Evolutionary conservation across 2,329 filamentous ascomycete species (phyloP).

Genomic region (Xylariaceae sp.): DNA sequence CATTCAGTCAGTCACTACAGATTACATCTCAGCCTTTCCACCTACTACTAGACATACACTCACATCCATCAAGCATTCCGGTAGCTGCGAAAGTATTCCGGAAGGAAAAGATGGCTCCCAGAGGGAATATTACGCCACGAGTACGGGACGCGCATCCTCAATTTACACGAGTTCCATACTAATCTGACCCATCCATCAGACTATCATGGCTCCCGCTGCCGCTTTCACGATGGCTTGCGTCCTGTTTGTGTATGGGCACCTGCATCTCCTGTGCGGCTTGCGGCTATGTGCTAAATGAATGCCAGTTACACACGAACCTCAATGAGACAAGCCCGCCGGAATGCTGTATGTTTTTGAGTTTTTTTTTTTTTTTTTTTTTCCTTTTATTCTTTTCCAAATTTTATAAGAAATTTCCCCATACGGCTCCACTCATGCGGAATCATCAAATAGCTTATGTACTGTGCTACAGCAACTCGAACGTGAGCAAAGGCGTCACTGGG

Average conservation of each 20-base stretch:
- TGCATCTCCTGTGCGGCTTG: background rate
- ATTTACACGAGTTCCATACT: conserved; percentile 1
- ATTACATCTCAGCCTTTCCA: background rate
- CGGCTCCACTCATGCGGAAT: background rate
- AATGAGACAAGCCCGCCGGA: conserved; percentile 28
- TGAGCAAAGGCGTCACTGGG: conserved; percentile 14
- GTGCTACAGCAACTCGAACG: conserved; percentile 22
- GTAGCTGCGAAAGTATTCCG: background rate
- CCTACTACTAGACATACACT: background rate
- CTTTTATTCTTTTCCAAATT: too few species aligned
- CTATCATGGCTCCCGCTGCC: conserved; percentile 28
- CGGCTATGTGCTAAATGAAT: conserved; percentile 3
- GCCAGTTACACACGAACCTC: conserved; percentile 26
- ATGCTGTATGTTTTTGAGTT: conserved; percentile 18
- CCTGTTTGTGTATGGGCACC: conserved; percentile 23
- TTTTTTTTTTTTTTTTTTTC: too few species aligned
- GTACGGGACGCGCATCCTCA: conserved; percentile 13
- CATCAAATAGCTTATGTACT: conserved; percentile 8
- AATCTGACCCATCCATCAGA: conserved; percentile 12
- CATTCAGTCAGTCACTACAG: too few species aligned
- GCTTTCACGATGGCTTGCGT: conserved; percentile 31
- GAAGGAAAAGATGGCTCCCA: conserved; percentile 17
- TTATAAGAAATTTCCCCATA: too few species aligned
- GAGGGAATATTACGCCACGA: conserved; percentile 27
- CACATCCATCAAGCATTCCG: background rate